Conservation (phyloP, 2,329 filamentous ascomycete species). For the Coleophoma crateriformis region DNA sequence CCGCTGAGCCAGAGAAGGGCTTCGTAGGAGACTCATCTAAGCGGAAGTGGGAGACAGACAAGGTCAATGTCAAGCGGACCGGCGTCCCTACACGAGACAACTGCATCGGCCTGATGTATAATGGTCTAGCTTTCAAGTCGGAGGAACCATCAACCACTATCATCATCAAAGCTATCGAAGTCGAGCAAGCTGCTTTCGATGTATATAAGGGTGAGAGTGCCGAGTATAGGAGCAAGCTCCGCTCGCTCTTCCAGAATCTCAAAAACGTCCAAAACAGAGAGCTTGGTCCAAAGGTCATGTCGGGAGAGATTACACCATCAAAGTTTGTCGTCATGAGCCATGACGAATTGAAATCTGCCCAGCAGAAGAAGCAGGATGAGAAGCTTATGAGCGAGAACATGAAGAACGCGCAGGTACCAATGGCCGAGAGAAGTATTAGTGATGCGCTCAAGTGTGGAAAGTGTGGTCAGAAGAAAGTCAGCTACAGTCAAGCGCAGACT, state of each 20-base stretch:
- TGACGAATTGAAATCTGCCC: slow-evolving; percentile 84
- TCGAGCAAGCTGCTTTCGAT: slow-evolving; percentile 73
- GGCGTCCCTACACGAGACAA: slow-evolving; percentile 70
- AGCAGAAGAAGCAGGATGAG: slow-evolving; percentile 70
- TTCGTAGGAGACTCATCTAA: slow-evolving; percentile 68
- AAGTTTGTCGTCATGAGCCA: slow-evolving; percentile 81
- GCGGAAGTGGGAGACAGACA: slow-evolving; percentile 76
- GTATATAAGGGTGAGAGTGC: slow-evolving; percentile 64
- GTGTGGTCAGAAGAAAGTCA: slow-evolving; percentile 90
- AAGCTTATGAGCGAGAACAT: slow-evolving; percentile 87
- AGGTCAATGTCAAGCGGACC: slow-evolving; percentile 72
- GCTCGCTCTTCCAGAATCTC: slow-evolving; percentile 89
- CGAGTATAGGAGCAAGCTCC: slow-evolving; percentile 82
- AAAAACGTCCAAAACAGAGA: slow-evolving; percentile 85
- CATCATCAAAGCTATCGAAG: slow-evolving; percentile 70
- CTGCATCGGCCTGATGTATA: slow-evolving; percentile 88
- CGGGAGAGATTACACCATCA: slow-evolving; percentile 64
- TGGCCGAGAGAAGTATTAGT: slow-evolving; percentile 85
- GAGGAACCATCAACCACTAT: slow-evolving; percentile 67
- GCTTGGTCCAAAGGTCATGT: slow-evolving; percentile 70
- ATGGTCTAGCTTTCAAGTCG: slow-evolving; percentile 71
- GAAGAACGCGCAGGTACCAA: slow-evolving; percentile 92
- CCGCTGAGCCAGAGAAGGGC: slow-evolving; percentile 34
- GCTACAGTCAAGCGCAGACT: slow-evolving; percentile 94
- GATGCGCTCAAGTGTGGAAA: slow-evolving; percentile 84